Base-by-base conservation (phyloP, 345 rosid genomes). In the Salix suchowensis region DNA sequence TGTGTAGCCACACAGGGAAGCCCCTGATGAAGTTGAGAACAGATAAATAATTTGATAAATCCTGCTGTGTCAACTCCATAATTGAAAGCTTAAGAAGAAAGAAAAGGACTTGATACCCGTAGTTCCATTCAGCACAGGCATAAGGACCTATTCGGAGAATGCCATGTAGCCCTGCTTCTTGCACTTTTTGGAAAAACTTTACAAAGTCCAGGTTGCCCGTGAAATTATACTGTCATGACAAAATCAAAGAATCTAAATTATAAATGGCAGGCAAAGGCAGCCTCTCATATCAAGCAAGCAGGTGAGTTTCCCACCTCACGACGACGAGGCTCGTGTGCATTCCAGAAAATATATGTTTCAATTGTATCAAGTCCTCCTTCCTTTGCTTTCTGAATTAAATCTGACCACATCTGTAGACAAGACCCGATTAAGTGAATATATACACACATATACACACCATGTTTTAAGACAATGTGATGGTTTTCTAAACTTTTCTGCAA, bases 321-420 rank as follows among this genome's bases (percentile, higher is more conserved):
- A 37, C 80, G 88, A 23, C 69, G 62, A 16, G 89, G 90, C 36
- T 89, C 91, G 36, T 89, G 93, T 0, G 68, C 84, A 16, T 88
- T 81, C 91, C 91, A 89, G 12, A 90, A 90, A 0, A 88, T 79
- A 11, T 90, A 90, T 0, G 91, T 84, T 1, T 90, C 93, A 48
- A 90, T 83, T 0, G 85, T 81, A 82, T 87, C 85, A 14, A 90
- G 81, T 14, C 91, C 89, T 13, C 93, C 88, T 39, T 86, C 88
- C 75, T 85, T 89, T 1, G 88, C 76, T 58, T 87, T 86, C 74
- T 74, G 79, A 1, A 87, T 89, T 26, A 88, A 82, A 77, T 85
- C 86, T 18, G 87, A 82, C 93, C 93, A 89, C 93, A 89, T 89
- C 89, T 89, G 76, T 26, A 32, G 3, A 21, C 50, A 44, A 44